Percentiles rank a stretch among this genome's conserved stretches.
Conservation (phyloP, 129 eudicot genomes). For the Dittrichia graveolens region DNA sequence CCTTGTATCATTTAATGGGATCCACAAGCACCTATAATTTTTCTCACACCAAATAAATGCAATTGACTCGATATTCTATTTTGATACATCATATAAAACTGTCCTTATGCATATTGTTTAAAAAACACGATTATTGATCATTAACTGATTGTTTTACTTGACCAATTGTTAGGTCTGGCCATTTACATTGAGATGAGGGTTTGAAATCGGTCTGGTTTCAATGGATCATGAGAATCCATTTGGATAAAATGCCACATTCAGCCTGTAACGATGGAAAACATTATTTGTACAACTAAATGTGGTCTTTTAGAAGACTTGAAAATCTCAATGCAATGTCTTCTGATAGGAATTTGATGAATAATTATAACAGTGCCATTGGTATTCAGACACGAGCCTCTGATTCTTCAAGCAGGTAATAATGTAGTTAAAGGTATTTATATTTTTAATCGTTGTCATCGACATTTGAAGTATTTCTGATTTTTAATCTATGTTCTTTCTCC, state of each 20-base stretch:
- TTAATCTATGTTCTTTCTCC: conserved; percentile 18
- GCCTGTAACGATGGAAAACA: conserved; percentile 36
- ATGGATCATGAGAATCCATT: conserved; percentile 35
- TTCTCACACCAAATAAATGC: not conserved
- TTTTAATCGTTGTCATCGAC: not conserved
- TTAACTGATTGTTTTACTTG: conserved; percentile 19
- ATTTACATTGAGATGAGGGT: conserved; percentile 28
- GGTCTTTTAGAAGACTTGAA: conserved; percentile 42
- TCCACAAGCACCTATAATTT: not conserved
- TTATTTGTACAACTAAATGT: conserved; percentile 33
- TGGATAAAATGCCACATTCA: conserved; percentile 45
- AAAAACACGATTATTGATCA: not conserved
- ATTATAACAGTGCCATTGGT: conserved; percentile 32
- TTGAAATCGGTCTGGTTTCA: conserved; percentile 15
- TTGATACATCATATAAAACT: too few species aligned
- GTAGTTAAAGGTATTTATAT: not conserved
- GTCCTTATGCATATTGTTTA: too few species aligned
- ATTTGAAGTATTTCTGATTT: conserved; percentile 7
- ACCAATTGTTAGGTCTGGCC: conserved; percentile 31
- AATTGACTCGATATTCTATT: not conserved
- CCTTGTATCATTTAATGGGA: not conserved
- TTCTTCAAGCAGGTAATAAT: conserved; percentile 63
- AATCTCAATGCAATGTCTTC: conserved; percentile 55
- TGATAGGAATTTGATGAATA: conserved; percentile 47
- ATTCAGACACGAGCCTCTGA: conserved; percentile 47